Evolutionary conservation across 2,329 filamentous ascomycete species (phyloP).

Genomic region (Davidsoniella australis): DNA sequence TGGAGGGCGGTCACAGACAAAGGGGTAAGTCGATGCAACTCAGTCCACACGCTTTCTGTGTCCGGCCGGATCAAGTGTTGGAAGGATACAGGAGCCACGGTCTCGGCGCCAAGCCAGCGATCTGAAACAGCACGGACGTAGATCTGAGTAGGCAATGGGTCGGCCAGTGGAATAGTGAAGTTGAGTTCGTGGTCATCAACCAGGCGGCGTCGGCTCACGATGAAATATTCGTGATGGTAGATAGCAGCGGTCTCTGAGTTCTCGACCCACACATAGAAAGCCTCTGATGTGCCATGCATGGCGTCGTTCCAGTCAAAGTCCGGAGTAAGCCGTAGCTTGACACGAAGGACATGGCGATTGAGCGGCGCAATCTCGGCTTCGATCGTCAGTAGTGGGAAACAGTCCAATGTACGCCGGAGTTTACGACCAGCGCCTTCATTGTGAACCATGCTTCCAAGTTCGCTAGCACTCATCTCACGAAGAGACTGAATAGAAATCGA

Average conservation of each 20-base stretch:
- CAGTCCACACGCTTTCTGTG: constrained; percentile 93
- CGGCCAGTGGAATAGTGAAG: constrained; percentile 88
- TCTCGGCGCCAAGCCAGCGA: constrained; percentile 91
- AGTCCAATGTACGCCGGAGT: constrained; percentile 65
- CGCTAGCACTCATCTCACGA: constrained; percentile 80
- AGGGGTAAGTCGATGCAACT: constrained; percentile 80
- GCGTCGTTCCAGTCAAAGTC: constrained; percentile 93
- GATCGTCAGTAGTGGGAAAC: constrained; percentile 80
- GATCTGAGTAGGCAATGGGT: constrained; percentile 86
- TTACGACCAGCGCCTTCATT: constrained; percentile 76
- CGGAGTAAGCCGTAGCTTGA: constrained; percentile 69
- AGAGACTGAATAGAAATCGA: constrained; percentile 61
- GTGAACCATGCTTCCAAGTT: constrained; percentile 81
- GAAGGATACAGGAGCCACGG: constrained; percentile 86
- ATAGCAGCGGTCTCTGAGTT: constrained; percentile 96
- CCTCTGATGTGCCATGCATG: constrained; percentile 83
- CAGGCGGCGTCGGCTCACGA: constrained; percentile 74
- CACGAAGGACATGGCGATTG: constrained; percentile 86
- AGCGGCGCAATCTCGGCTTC: constrained; percentile 91
- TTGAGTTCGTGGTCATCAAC: constrained; percentile 95
- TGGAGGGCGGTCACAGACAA: constrained; percentile 74
- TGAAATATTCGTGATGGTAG: constrained; percentile 94
- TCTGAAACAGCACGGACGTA: constrained; percentile 92
- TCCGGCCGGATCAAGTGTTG: constrained; percentile 95
- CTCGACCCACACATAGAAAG: constrained; percentile 98